Conservation (phyloP, 2,329 filamentous ascomycete species). For the Polytolypa hystricis region DNA sequence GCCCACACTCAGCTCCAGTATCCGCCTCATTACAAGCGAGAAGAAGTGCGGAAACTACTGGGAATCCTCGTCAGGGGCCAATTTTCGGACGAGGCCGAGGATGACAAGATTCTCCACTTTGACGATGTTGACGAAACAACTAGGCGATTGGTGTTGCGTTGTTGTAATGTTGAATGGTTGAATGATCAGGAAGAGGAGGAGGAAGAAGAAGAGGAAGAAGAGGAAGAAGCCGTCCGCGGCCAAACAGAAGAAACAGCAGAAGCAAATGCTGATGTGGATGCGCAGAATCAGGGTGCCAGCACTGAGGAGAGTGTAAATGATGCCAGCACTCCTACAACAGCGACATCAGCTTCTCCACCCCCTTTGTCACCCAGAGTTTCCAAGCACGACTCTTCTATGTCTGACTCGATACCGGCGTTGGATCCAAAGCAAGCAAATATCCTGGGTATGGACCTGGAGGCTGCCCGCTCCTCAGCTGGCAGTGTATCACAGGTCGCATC, state of each 20-base stretch:
- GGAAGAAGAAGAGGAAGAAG: slow-evolving; percentile 14
- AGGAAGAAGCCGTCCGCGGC: too few relatives aligned
- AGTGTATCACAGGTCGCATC: slow-evolving; percentile 69
- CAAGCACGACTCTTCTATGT: slow-evolving; percentile 8
- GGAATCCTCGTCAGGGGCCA: slow-evolving; percentile 60
- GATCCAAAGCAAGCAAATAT: slow-evolving; percentile 14
- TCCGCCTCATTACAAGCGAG: slow-evolving; percentile 81
- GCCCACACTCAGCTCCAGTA: slow-evolving; percentile 82
- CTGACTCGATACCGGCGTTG: neutral
- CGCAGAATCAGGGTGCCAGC: slow-evolving; percentile 10
- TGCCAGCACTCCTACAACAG: slow-evolving; percentile 18
- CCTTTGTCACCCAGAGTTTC: slow-evolving; percentile 33
- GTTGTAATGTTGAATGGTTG: slow-evolving; percentile 37
- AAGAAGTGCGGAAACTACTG: slow-evolving; percentile 70
- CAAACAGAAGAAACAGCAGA: slow-evolving; percentile 14
- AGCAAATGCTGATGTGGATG: slow-evolving; percentile 9
- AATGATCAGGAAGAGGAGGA: slow-evolving; percentile 21
- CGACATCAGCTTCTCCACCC: slow-evolving; percentile 30
- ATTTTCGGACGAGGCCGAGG: slow-evolving; percentile 47
- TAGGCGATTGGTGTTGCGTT: slow-evolving; percentile 35
- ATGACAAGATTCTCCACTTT: slow-evolving; percentile 38
- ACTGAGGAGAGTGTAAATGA: slow-evolving; percentile 29
- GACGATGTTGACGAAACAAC: slow-evolving; percentile 41
- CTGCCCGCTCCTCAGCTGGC: slow-evolving; percentile 58
- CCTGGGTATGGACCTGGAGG: slow-evolving; percentile 60